Evolutionary conservation across 2,329 filamentous ascomycete species (phyloP).

Genomic region (Thermoascus crustaceus): DNA sequence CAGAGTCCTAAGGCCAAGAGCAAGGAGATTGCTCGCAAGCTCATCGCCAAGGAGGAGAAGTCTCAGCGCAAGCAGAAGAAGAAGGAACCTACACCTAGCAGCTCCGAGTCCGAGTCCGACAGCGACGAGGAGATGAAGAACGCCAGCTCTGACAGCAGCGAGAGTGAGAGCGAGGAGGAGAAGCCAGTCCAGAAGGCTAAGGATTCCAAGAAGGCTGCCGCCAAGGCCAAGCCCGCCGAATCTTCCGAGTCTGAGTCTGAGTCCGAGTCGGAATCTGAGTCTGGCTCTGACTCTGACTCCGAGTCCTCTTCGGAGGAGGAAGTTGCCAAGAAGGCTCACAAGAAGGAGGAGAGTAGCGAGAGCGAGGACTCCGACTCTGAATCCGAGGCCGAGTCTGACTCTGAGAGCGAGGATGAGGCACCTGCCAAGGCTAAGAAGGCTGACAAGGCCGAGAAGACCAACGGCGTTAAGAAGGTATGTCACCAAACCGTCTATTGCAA

Average conservation of each 20-base stretch:
- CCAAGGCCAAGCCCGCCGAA: slow-evolving; percentile 20
- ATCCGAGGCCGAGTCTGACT: slow-evolving; percentile 16
- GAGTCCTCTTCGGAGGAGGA: slow-evolving; percentile 19
- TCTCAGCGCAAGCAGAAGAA: slow-evolving; percentile 34
- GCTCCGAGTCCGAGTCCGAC: slow-evolving; percentile 26
- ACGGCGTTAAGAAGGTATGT: slow-evolving; percentile 5
- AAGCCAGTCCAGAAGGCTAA: slow-evolving; percentile 26
- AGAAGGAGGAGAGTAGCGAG: slow-evolving; percentile 15
- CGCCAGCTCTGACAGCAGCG: slow-evolving; percentile 21
- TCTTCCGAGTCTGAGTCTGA: slow-evolving; percentile 24
- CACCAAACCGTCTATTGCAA: not conserved
- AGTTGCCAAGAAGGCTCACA: slow-evolving; percentile 13
- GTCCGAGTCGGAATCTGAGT: slow-evolving; percentile 24
- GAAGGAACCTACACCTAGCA: slow-evolving; percentile 34
- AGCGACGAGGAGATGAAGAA: slow-evolving; percentile 32
- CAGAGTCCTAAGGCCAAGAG: slow-evolving; percentile 38
- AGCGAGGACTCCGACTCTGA: slow-evolving; percentile 20
- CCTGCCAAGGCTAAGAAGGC: slow-evolving; percentile 13
- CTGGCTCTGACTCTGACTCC: slow-evolving; percentile 21
- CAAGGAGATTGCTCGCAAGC: slow-evolving; percentile 37
- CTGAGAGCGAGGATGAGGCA: slow-evolving; percentile 15
- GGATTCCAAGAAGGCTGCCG: slow-evolving; percentile 21
- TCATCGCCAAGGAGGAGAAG: slow-evolving; percentile 34
- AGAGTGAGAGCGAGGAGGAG: slow-evolving; percentile 29
- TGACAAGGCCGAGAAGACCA: slow-evolving; percentile 5